Base-by-base conservation (phyloP, 1,284 basidiomycete genomes). In the Cutaneotrichosporon dermatis region DNA sequence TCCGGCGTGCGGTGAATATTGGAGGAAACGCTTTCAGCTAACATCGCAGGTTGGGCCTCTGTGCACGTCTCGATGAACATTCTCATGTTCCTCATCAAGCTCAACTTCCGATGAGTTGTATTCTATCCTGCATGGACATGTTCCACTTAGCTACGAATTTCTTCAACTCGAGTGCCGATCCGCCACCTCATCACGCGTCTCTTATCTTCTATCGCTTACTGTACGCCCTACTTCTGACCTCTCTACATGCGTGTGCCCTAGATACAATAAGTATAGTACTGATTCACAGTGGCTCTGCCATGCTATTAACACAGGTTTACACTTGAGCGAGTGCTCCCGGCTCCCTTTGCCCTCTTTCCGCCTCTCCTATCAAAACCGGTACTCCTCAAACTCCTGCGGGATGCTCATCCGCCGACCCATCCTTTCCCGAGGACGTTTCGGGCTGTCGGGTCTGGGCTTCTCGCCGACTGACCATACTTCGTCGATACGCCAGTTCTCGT, bases 61-160 rank as follows among this genome's bases (percentile, higher is more conserved):
- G 77, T 82, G 1, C 82, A 83, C 67, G 82, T 83, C 12, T 76
- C 82, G 6, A 82, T 81, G 77, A 82, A 83, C 67, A 82, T 83
- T 67, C 76, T 84, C 25, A 68, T 84, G 48, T 82, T 81, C 66
- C 71, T 82, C 7, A 75, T 77, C 67, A 77, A 77, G 62, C 66
- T 77, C 34, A 77, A 77, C 55, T 77, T 77, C 60, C 58, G 75
- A 33, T 59, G 43, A 48, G 25, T 9, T 49, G 43, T 44, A 54
- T 37, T 37, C 36, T 42, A 25, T 25, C 25, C 25, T 25, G 25
- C 25, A 25, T 25, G 25, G 25, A 44, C 43, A 12, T 44, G 7
- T 15, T 15, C 25, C 25, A 25, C 25, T 25, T 25, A 25, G 25
- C 25, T 25, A 25, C 25, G 25, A 25, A 25, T 25, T 25, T 25